These are phyloP conservation scores for Musa beccarii DNA, from an alignment of 176 grass and related monocot species.

Conservation along the genomic window DNA sequence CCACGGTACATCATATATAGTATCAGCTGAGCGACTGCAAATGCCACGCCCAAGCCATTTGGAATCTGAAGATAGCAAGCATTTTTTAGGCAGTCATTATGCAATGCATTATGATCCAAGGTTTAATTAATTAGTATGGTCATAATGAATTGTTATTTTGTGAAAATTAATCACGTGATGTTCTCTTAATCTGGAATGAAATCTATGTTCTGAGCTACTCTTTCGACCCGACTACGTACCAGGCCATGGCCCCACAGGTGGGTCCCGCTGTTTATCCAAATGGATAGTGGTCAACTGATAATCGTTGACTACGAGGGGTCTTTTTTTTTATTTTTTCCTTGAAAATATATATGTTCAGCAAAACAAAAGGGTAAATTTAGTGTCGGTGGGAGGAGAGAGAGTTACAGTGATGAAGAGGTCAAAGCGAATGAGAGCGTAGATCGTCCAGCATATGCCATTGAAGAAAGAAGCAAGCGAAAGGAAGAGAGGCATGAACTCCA, in stretches of 20 bases:
- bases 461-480: constrained; percentile 8
- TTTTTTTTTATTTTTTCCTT: too few relatives aligned
- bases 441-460: constrained; percentile 11
- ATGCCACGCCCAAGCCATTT: not conserved
- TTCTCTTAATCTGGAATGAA: too few relatives aligned
- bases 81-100: too few relatives aligned
- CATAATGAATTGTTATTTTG: not conserved
- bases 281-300: too few relatives aligned
- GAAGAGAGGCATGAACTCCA: constrained; percentile 18
- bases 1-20: not conserved
- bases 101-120: too few relatives aligned
- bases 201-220: too few relatives aligned
- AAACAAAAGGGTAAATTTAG: not conserved
- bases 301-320: too few relatives aligned
- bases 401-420: constrained; percentile 12
- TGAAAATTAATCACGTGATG: too few relatives aligned
- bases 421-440: constrained; percentile 18
- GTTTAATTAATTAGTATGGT: too few relatives aligned
- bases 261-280: too few relatives aligned
- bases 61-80: constrained; percentile 5
- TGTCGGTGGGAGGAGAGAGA: not conserved
- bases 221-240: too few relatives aligned
- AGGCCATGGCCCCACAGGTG: too few relatives aligned
- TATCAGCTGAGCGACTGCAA: constrained; percentile 10
- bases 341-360: not conserved